Conservation (phyloP, 2,329 filamentous ascomycete species). For the Neonectria ditissima region DNA sequence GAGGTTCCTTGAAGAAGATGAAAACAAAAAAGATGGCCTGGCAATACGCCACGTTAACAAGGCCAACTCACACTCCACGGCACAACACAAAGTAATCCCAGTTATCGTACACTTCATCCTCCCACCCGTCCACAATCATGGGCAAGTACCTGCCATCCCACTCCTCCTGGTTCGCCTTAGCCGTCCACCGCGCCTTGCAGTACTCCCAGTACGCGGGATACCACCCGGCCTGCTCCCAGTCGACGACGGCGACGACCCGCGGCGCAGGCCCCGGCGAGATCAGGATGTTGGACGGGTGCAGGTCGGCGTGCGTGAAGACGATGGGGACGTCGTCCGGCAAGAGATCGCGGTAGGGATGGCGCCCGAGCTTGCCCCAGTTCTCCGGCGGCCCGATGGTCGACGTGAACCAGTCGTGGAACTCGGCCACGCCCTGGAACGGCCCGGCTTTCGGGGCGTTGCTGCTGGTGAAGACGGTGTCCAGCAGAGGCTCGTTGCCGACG, state of each 20-base stretch:
- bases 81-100: constrained; percentile 1
- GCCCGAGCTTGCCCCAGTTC: neutral
- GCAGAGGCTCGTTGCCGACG: constrained; percentile 44
- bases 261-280: constrained; percentile 33
- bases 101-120: constrained; percentile 34
- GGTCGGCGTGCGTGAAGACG: constrained; percentile 43
- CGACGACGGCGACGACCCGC: constrained; percentile 41
- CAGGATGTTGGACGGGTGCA: constrained; percentile 43
- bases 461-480: constrained; percentile 46
- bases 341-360: neutral
- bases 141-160: constrained; percentile 49
- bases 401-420: constrained; percentile 44
- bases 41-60: too few relatives aligned
- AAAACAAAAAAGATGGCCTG: too few relatives aligned
- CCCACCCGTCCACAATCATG: constrained; percentile 46
- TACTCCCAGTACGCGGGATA: constrained; percentile 51
- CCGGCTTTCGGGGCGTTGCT: neutral
- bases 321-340: constrained; percentile 33
- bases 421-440: constrained; percentile 33
- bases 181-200: constrained; percentile 43
- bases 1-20: too few relatives aligned
- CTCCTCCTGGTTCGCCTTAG: constrained; percentile 42
- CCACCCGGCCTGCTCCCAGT: constrained; percentile 49
- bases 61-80: neutral
- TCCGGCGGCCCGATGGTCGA: neutral